Conservation (phyloP, 192 early-diverging fungal genomes). For the Thoreauomyces humboldtii region DNA sequence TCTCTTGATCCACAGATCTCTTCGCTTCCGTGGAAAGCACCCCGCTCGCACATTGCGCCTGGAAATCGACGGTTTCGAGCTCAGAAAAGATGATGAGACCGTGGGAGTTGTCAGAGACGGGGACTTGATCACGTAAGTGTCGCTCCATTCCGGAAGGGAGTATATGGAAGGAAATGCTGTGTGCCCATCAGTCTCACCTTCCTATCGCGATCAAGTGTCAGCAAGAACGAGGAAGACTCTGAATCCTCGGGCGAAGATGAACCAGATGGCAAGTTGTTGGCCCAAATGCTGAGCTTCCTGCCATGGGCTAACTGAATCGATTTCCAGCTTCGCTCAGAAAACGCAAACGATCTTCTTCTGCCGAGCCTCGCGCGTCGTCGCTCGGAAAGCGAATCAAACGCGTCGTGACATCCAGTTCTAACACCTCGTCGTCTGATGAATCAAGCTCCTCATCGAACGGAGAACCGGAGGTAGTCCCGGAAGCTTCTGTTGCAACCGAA, state of each 20-base stretch:
- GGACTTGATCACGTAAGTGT: conserved; percentile 23
- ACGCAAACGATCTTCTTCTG: too few species aligned
- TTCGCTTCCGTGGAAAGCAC: too few species aligned
- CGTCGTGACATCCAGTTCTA: not conserved
- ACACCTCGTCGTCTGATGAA: not conserved
- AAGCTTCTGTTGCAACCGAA: not conserved
- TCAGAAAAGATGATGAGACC: not conserved
- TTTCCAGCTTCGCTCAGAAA: not conserved
- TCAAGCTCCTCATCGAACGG: not conserved
- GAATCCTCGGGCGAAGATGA: too few species aligned
- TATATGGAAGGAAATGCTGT: not conserved
- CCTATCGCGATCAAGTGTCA: not conserved
- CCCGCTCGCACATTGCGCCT: not conserved
- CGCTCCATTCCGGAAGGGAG: too few species aligned
- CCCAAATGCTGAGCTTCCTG: too few species aligned
- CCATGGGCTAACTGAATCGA: not conserved
- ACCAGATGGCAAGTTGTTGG: too few species aligned
- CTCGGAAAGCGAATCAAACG: not conserved
- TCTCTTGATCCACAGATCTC: too few species aligned
- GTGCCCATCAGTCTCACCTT: too few species aligned
- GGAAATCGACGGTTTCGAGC: conserved; percentile 23
- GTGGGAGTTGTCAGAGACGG: conserved; percentile 14
- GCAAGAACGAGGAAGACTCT: too few species aligned
- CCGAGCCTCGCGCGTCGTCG: not conserved
- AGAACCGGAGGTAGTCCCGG: not conserved